Conservation (phyloP, 352 stramenopile genomes). For the Elongisporangium anandrum region DNA sequence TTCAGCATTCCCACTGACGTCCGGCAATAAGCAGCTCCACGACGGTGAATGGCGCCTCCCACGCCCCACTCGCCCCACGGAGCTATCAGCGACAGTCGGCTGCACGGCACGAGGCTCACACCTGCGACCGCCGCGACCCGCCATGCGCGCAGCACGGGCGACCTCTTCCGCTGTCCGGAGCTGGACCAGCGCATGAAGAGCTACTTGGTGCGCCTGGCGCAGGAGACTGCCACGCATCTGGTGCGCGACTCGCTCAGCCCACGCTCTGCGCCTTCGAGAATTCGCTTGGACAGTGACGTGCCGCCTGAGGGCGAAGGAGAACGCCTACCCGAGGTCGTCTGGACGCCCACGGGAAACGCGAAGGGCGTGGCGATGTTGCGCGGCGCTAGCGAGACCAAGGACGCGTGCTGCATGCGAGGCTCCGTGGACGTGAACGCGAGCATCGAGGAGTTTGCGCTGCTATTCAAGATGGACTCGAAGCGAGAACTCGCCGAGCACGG, state of each 20-base stretch:
- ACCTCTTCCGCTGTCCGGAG: slow-evolving; percentile 55
- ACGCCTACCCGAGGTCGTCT: slow-evolving; percentile 29
- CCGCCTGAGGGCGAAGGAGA: neutral
- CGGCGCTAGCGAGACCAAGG: slow-evolving; percentile 27
- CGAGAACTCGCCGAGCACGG: slow-evolving; percentile 55
- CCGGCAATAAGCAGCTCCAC: neutral
- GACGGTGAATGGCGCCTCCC: neutral
- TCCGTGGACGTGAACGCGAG: slow-evolving; percentile 69
- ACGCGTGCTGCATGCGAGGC: slow-evolving; percentile 60
- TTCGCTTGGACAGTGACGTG: slow-evolving; percentile 1
- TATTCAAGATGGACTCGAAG: slow-evolving; percentile 79
- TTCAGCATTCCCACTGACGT: neutral
- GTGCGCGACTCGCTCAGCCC: slow-evolving; percentile 63
- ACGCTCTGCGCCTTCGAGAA: slow-evolving; percentile 9
- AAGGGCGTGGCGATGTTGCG: slow-evolving; percentile 57
- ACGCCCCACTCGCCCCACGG: neutral
- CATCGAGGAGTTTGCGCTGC: slow-evolving; percentile 79
- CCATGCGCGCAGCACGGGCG: slow-evolving; percentile 20
- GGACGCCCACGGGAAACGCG: slow-evolving; percentile 39
- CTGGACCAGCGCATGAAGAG: slow-evolving; percentile 73
- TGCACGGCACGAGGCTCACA: neutral
- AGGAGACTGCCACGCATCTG: slow-evolving; percentile 79
- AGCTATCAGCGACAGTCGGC: neutral
- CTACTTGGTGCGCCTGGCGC: slow-evolving; percentile 69
- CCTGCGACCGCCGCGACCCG: neutral